These are phyloP conservation scores for Cystobasidium pallidum DNA, from an alignment of 1,284 basidiomycete genomes.

Conservation along the genomic window DNA sequence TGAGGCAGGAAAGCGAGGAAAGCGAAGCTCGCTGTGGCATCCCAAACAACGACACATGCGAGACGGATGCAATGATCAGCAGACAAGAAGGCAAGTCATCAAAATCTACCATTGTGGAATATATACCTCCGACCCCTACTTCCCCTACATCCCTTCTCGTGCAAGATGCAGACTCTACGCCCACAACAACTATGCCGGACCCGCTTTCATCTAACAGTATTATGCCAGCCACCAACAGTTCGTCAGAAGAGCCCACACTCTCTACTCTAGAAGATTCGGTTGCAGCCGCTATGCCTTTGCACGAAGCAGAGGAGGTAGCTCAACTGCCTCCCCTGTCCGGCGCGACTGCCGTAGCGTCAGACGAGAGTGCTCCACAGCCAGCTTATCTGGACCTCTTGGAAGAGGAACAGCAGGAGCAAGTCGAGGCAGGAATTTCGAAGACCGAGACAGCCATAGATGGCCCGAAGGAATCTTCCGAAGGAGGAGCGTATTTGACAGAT, in stretches of 20 bases:
- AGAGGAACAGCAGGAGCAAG: background rate
- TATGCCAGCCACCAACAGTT: background rate
- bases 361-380: background rate
- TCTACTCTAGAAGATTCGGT: background rate
- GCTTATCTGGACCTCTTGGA: background rate
- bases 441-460: background rate
- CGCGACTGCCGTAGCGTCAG: background rate
- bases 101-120: background rate
- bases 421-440: no score
- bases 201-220: background rate
- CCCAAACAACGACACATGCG: background rate
- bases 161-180: background rate
- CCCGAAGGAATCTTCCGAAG: background rate
- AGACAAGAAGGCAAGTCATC: background rate
- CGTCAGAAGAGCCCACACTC: background rate
- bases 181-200: background rate
- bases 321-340: conserved; percentile 13
- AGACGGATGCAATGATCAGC: background rate
- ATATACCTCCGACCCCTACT: conserved; percentile 4
- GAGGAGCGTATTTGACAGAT: background rate
- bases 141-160: background rate
- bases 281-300: background rate
- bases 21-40: background rate
- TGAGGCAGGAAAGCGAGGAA: conserved; percentile 26
- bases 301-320: background rate